Base-by-base conservation (phyloP, 148 eudicot species). In the Chenopodium quinoa region DNA sequence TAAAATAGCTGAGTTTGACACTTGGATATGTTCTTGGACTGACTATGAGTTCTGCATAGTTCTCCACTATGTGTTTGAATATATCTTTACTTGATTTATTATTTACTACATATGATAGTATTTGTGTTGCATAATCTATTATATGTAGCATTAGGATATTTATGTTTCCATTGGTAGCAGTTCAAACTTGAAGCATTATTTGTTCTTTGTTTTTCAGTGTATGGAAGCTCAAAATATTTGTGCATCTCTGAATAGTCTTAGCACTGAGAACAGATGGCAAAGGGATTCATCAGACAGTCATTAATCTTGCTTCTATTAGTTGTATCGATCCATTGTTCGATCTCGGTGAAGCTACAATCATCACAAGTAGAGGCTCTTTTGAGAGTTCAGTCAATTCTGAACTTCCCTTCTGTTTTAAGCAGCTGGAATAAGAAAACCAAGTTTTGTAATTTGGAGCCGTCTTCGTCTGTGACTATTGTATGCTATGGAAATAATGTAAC, bases 401-500 rank as follows among this genome's bases (percentile, higher is more conserved):
- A 91, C 83, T 83, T 67, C 79, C 97, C 99, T 20, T 52, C 85
- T 34, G 83, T 64, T 76, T 78, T 92, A 75, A 82, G 82, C 78
- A 87, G 69, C 81, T 93, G 98, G 98, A 91, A 80, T 37, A 85
- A 82, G 10, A 83, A 83, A 23, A 90, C 92, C 4, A 87, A 89
- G 75, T 92, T 96, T 75, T 96, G 99, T 86, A 88, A 86, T 65
- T 86, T 82, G 23, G 86, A 92, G 62, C 89, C 95, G 52, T 88
- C 88, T 80, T 65, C 90, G 50, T 79, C 84, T 63, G 81, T 92
- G 16, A 91, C 97, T 20, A 84, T 96, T 17, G 94, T 89, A 37
- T 96, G 99, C 87, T 96, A 96, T 63, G 94, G 86, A 14, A 84
- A 88, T 20, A 92, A 79, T 78, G 60, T 96, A 73, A 93, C 97